A percentile compares a stretch with the other conserved stretches of the same genome.
Conservation (phyloP, 108 stramenopile genomes). For the Cyclotella sp. region DNA sequence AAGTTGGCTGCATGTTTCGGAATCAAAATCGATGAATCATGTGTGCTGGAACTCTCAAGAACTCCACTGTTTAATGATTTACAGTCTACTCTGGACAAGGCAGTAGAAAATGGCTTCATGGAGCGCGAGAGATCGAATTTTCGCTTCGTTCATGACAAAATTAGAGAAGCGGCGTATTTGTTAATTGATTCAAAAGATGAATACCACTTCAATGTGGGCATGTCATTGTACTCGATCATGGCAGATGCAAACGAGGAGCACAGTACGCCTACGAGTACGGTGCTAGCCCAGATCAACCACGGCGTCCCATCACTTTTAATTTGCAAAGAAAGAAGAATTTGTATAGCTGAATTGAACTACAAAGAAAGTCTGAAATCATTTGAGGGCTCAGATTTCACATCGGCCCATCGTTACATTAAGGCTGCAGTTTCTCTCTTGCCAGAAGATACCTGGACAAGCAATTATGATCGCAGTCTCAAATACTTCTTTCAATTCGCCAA, state of each 20-base stretch:
- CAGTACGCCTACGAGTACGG: neutral
- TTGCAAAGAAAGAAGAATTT: neutral
- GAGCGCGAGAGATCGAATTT: constrained; percentile 9
- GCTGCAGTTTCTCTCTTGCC: constrained; percentile 10
- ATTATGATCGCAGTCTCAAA: neutral
- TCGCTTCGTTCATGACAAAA: constrained; percentile 56
- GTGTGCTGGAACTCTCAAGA: constrained; percentile 2
- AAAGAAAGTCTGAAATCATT: constrained; percentile 26
- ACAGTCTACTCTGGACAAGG: constrained; percentile 1
- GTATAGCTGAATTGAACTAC: constrained; percentile 28
- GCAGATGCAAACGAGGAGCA: neutral
- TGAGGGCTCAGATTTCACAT: constrained; percentile 27
- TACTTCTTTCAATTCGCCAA: constrained; percentile 4
- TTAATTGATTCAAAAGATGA: constrained; percentile 25
- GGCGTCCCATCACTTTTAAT: neutral
- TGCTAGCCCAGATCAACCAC: constrained; percentile 23
- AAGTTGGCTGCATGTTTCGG: constrained; percentile 52
- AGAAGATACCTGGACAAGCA: constrained; percentile 9
- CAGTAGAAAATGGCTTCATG: constrained; percentile 26
- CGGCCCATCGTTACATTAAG: constrained; percentile 27
- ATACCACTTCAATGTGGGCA: constrained; percentile 23
- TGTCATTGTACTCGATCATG: constrained; percentile 4
- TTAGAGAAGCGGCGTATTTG: constrained; percentile 66
- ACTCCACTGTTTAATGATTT: constrained; percentile 5
- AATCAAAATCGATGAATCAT: constrained; percentile 13